phyloP scores from a whole-genome alignment of 805 yeast genomes.

The Isabelozyma heimii region DNA sequence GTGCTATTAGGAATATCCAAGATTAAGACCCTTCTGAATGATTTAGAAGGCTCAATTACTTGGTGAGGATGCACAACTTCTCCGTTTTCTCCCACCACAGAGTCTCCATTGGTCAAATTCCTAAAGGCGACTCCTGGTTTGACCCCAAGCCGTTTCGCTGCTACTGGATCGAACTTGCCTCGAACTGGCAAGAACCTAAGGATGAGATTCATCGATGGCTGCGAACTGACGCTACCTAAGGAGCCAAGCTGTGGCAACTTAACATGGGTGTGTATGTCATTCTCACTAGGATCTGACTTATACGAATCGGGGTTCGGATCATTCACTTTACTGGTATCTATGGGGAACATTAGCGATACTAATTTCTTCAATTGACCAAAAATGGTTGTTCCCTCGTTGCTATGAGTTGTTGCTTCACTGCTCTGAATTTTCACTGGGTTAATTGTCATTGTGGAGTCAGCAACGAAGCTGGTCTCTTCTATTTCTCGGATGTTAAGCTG shows the following conservation, averaged over 20 bases:
- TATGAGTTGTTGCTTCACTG: neutral
- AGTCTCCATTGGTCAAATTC: slow-evolving; percentile 55
- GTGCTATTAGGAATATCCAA: slow-evolving; percentile 65
- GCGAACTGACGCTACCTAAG: slow-evolving; percentile 25
- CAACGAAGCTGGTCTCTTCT: slow-evolving; percentile 26
- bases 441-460: slow-evolving; percentile 36
- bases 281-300: slow-evolving; percentile 34
- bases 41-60: slow-evolving; percentile 63
- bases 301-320: slow-evolving; percentile 35
- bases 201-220: slow-evolving; percentile 62
- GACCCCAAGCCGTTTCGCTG: slow-evolving; percentile 68
- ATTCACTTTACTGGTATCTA: slow-evolving; percentile 40
- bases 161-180: slow-evolving; percentile 70
- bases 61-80: slow-evolving; percentile 59
- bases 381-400: slow-evolving; percentile 1
- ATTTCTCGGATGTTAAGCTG: slow-evolving; percentile 39
- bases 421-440: slow-evolving; percentile 30
- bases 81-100: slow-evolving; percentile 60
- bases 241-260: slow-evolving; percentile 22
- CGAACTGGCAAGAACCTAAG: slow-evolving; percentile 63
- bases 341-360: slow-evolving; percentile 57
- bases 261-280: slow-evolving; percentile 38
- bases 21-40: slow-evolving; percentile 59
- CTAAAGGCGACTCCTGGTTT: slow-evolving; percentile 62
- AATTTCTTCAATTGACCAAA: slow-evolving; percentile 30